phyloP scores from a whole-genome alignment of 768 basidiomycete genomes.

The Auriscalpium microsporum region DNA sequence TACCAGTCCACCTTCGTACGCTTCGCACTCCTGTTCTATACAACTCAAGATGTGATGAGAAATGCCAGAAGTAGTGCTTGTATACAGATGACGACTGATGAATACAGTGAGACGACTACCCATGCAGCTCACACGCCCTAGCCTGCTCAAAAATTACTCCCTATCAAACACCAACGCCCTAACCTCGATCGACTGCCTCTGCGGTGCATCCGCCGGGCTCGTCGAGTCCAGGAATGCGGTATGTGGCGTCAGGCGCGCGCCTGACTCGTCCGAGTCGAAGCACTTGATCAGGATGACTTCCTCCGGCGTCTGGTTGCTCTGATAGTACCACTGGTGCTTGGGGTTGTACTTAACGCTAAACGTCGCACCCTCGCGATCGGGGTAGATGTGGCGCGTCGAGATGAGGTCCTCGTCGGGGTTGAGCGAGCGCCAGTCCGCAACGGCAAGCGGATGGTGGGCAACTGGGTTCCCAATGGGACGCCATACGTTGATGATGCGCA shows the following conservation, averaged over 20 bases:
- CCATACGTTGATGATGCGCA: constrained; percentile 41
- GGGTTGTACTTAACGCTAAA: constrained; percentile 24
- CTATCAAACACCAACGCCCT: constrained; percentile 34
- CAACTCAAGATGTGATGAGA: not conserved
- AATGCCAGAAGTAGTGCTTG: not conserved
- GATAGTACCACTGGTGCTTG: constrained; percentile 27
- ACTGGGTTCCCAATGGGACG: constrained; percentile 34
- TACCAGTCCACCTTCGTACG: not conserved
- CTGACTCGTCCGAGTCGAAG: constrained; percentile 33
- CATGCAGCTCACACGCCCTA: not conserved
- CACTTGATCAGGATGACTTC: constrained; percentile 29
- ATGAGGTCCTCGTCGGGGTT: constrained; percentile 30
- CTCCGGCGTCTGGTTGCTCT: constrained; percentile 20
- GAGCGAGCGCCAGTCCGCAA: constrained; percentile 33
- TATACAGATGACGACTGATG: not conserved
- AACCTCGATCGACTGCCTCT: constrained; percentile 37
- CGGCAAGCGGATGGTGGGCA: constrained; percentile 32
- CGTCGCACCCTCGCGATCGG: constrained; percentile 23
- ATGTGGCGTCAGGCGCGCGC: constrained; percentile 35
- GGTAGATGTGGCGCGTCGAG: constrained; percentile 28
- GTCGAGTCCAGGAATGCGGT: constrained; percentile 31
- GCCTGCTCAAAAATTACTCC: constrained; percentile 18
- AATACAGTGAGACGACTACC: not conserved
- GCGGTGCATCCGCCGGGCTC: constrained; percentile 27
- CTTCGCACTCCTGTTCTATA: not conserved